Evolutionary conservation across 2,329 filamentous ascomycete genomes (phyloP).

Genomic region (Xylaria sp.): DNA sequence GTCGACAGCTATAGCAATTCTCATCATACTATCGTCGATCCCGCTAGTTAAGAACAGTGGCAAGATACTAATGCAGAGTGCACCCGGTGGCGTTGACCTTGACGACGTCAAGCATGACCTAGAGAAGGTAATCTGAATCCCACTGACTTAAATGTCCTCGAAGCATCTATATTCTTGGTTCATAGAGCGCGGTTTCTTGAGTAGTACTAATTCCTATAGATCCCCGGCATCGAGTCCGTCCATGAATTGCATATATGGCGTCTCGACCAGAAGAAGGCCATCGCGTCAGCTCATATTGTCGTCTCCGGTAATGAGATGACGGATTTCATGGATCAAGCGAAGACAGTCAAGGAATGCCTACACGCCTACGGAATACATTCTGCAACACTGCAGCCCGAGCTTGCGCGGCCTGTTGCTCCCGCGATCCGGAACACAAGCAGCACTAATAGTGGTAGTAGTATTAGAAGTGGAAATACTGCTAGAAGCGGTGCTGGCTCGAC

Average conservation of each 20-base stretch:
- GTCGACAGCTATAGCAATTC: constrained; percentile 75
- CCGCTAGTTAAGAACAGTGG: constrained; percentile 72
- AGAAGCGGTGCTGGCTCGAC: constrained; percentile 9
- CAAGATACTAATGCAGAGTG: constrained; percentile 74
- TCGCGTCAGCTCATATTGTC: constrained; percentile 76
- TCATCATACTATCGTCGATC: constrained; percentile 74
- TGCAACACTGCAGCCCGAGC: constrained; percentile 75
- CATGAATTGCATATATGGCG: constrained; percentile 82
- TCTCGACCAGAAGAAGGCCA: constrained; percentile 74
- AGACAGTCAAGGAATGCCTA: constrained; percentile 73
- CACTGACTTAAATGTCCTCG: neutral
- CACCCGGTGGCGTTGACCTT: constrained; percentile 68
- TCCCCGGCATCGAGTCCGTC: constrained; percentile 73
- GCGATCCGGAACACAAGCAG: constrained; percentile 4
- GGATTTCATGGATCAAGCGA: constrained; percentile 70
- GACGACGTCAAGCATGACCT: constrained; percentile 75
- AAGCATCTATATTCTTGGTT: neutral
- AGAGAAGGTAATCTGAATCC: constrained; percentile 62
- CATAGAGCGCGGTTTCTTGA: neutral
- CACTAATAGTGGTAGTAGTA: neutral
- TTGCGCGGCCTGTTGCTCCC: constrained; percentile 35
- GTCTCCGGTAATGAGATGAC: constrained; percentile 67
- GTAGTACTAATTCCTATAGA: constrained; percentile 54
- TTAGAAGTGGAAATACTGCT: constrained; percentile 18
- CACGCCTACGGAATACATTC: constrained; percentile 80